Evolutionary conservation across 2,329 filamentous ascomycete species (phyloP).

Genomic region (Exutisphaerella laricina): DNA sequence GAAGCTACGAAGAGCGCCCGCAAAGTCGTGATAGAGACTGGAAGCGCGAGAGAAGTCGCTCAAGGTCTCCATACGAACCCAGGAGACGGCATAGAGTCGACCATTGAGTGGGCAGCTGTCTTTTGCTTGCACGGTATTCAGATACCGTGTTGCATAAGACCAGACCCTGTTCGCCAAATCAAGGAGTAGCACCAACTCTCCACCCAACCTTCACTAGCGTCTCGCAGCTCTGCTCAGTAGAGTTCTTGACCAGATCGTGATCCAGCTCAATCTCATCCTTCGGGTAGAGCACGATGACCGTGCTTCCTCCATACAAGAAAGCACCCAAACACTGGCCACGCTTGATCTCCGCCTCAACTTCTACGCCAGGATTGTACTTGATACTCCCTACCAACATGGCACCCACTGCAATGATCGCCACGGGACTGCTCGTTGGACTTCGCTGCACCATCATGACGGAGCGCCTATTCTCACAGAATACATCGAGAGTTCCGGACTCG

Average conservation of each 20-base stretch:
- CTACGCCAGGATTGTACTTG: constrained; percentile 36
- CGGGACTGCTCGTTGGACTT: constrained; percentile 23
- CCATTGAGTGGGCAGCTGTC: constrained; percentile 7
- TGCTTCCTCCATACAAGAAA: constrained; percentile 42
- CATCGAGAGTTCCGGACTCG: constrained; percentile 36
- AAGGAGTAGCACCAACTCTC: constrained; percentile 24
- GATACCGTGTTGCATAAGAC: too few relatives aligned
- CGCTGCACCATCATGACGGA: constrained; percentile 38
- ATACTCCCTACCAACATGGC: constrained; percentile 43
- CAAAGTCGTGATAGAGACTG: constrained; percentile 12
- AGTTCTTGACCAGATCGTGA: constrained; percentile 38
- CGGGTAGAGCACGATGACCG: constrained; percentile 39
- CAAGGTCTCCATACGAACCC: constrained; percentile 20
- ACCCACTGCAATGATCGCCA: constrained; percentile 40
- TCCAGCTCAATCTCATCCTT: constrained; percentile 35
- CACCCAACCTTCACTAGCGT: constrained; percentile 39
- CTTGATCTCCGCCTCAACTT: constrained; percentile 30
- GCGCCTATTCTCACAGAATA: constrained; percentile 42
- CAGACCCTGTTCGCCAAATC: too few relatives aligned
- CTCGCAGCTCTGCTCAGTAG: constrained; percentile 35
- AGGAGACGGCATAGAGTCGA: constrained; percentile 16
- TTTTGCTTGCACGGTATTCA: too few relatives aligned
- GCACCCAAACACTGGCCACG: constrained; percentile 39
- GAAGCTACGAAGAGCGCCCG: constrained; percentile 13
- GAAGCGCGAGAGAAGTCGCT: constrained; percentile 14